Evolutionary conservation across 202 grass and related monocot species (phyloP).

Genomic region (Panicum hallii): DNA sequence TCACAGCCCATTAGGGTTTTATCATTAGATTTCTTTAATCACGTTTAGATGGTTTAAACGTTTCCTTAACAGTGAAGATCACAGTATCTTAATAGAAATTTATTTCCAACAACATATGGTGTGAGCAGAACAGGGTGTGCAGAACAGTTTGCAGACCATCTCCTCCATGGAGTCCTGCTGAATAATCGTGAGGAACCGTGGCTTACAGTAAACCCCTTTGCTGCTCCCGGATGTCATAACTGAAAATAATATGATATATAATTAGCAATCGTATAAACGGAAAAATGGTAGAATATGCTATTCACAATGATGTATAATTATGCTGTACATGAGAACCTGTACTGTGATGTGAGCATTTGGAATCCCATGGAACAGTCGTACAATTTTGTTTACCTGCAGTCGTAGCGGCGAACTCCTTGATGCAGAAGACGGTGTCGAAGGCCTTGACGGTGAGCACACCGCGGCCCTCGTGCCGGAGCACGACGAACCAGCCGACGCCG

Average conservation of each 20-base stretch:
- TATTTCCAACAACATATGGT: no score
- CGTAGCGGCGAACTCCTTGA: conserved; percentile 23
- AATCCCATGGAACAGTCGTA: no score
- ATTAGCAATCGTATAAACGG: background rate
- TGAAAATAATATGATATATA: background rate
- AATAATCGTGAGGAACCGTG: conserved; percentile 41
- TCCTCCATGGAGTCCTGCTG: conserved; percentile 30
- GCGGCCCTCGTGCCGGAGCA: conserved; percentile 41
- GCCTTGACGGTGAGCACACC: conserved; percentile 48
- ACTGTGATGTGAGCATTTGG: no score
- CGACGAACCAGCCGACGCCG: conserved; percentile 36
- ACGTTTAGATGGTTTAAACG: no score
- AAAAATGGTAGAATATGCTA: background rate
- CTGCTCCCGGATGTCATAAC: background rate
- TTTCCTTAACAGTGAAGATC: no score
- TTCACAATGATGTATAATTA: no score
- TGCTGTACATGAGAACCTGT: no score
- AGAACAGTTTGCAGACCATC: conserved; percentile 33
- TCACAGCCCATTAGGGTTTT: no score
- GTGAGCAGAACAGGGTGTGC: background rate
- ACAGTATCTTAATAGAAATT: no score
- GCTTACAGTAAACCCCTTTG: background rate
- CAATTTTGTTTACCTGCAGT: no score
- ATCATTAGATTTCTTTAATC: no score
- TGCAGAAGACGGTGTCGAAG: conserved; percentile 38